Evolutionary conservation across 306 rosid genomes (phyloP), one percentile per base, ranked within the genome.

Genomic region (Prunus armeniaca): DNA sequence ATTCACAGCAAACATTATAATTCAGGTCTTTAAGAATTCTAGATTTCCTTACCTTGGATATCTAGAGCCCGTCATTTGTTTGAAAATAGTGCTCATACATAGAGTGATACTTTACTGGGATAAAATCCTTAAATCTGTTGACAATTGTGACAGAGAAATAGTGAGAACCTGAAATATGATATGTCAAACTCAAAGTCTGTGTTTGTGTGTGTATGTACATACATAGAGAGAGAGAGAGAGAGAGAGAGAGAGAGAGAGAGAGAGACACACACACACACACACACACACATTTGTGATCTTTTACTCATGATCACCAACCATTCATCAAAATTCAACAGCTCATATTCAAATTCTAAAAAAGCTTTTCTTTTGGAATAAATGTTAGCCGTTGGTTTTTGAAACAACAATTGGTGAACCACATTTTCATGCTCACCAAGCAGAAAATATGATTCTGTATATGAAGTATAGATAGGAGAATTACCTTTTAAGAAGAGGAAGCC

Each of bases 121-220:
- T 80, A 82, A 87, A 90, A 80, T 89, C 90, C 88, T 92, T 94
- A 84, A 94, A 94, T 89, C 97, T 94, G 93, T 80, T 65, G 74
- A 80, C 69, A 75, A 83, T 38, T 67, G 63, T 58, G 30, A 71
- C 49, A 74, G 51, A 43, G 34, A 71, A 67, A 49, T 17, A 34
- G 76, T 58, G 74, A 69, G 79, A 74, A 13, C 61, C 52, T 79
- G 57, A 78, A 57, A 74, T 63, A 45, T 38, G 80, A 60, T 61
- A 72, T 72, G 32, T 20, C 64, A 71, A 54, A 19, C 51, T 34
- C 65, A 32, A 18, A 12, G 13, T 54, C 20, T 19, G 3, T 52
- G n/a, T 0, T 54, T 8, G 20, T 54, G 20, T 19, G 8, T 54
- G 6, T 54, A 19, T 3, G 6, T 20, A 54, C 4, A 49, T 15